Evolutionary conservation across 345 rosid genomes (phyloP), one percentile per base, ranked within the genome.

Genomic region (Alliaria petiolata): DNA sequence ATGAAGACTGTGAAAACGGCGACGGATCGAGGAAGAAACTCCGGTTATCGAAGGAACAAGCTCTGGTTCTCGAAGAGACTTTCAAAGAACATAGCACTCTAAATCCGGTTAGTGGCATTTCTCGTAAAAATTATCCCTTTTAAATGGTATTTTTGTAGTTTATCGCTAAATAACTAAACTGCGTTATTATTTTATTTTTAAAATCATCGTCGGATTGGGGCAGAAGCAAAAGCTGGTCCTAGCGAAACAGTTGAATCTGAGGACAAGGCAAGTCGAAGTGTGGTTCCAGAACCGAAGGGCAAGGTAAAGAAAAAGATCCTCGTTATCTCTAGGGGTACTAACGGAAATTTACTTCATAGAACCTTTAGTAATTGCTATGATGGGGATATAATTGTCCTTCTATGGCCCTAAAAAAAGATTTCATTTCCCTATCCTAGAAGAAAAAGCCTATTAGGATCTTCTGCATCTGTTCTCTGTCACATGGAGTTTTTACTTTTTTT

Each of bases 271-370:
- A 76, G 96, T 91, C 71, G 96, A 91, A 70, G 97, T 91, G 51
- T 91, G 96, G 97, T 91, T 91, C 60, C 97, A 91, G 80, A 91
- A 91, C 76, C 70, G 96, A 62, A 85, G 96, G 78, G 97, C 97
- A 73, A 87, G 97, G 97, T 91, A 52, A 76, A 60, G 53, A 26
- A 61, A 57, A n/a, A n/a, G n/a, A 3, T 52, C 50, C n/a, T 30
- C 2, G 1, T 8, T 16, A 10, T 28, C 3, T 25, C 1, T 1
- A 39, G 45, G 87, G 81, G 77, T 69, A 67, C 35, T 70, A 4
- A 5, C 5, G 85, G 35, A 36, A 76, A 19, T 56, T 15, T 1
- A 1, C 0, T 9, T n/a, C 1, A 65, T n/a, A 39, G 28, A 76
- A 59, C 67, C 52, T 52, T n/a, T 51, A 60, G 72, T 74, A 30